Evolutionary conservation across 140 eudicot species (phyloP).

Genomic region (Senecio squalidus): DNA sequence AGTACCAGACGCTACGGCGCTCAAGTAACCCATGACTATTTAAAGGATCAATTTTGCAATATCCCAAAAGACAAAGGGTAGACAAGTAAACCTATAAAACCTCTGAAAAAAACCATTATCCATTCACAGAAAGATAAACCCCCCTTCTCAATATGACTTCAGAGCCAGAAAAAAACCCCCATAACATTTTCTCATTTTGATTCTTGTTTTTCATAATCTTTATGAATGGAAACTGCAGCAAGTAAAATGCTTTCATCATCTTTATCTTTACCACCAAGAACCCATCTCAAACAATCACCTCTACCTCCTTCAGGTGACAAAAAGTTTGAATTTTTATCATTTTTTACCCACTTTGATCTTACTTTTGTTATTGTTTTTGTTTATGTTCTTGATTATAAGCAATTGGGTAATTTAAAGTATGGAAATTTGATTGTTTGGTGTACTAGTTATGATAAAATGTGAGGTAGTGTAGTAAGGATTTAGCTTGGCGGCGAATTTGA

Average conservation of each 20-base stretch:
- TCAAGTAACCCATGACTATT: background rate
- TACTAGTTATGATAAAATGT: background rate
- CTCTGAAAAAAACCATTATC: slow-evolving; percentile 24
- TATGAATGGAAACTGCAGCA: slow-evolving; percentile 63
- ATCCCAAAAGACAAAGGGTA: slow-evolving; percentile 15
- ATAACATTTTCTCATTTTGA: slow-evolving; percentile 12
- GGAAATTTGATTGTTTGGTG: slow-evolving; percentile 1
- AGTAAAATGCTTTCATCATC: slow-evolving; percentile 52
- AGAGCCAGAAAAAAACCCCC: slow-evolving; percentile 29
- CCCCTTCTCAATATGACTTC: slow-evolving; percentile 28
- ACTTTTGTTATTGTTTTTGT: background rate
- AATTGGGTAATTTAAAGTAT: slow-evolving; percentile 8
- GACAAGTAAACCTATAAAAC: slow-evolving; percentile 7
- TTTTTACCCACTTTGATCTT: background rate
- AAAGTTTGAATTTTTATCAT: background rate
- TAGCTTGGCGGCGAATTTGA: too few relatives aligned
- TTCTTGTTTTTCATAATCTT: slow-evolving; percentile 9
- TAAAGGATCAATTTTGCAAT: slow-evolving; percentile 11
- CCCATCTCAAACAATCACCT: slow-evolving; percentile 42
- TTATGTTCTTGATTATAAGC: background rate
- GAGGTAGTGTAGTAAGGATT: background rate
- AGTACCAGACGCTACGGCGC: too few relatives aligned
- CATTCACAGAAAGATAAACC: slow-evolving; percentile 36
- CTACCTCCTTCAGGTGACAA: slow-evolving; percentile 39
- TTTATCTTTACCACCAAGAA: slow-evolving; percentile 40